Evolutionary conservation across 2,329 filamentous ascomycete genomes (phyloP), one percentile per base, ranked within the genome.

Genomic region (Colletotrichum tofieldiae): DNA sequence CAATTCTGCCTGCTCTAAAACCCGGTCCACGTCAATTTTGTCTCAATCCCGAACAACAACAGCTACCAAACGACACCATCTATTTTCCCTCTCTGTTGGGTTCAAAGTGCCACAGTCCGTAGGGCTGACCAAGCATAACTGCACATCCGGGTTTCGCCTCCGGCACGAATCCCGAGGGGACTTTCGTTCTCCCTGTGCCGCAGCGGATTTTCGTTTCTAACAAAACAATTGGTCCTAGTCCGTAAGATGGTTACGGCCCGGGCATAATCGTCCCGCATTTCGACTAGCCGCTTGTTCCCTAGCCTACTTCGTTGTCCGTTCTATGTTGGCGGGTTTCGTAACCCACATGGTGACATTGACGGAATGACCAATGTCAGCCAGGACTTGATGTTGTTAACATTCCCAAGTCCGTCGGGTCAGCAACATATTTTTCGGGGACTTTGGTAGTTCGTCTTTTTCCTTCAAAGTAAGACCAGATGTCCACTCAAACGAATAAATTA

Each of bases 331-430:
- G n/a, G 60, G n/a, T 52, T 52, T 11, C 29, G 11, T 9, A 26
- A n/a, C 9, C 2, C 1, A 49, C 45, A 2, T n/a, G 45, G 20
- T 23, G 11, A 49, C 20, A 23, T 26, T 9, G 45, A 49, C 45
- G 54, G 35, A 18, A 16, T n/a, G 14, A 11, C 14, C 6, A 16
- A 41, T 41, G 12, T 39, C 54, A 14, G 54, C 14, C 12, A 16
- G 54, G 54, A n/a, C 23, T 56, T 56, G 54, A 12, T 3, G 6
- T 2, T 16, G 8, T 12, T 9, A 3, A 26, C 3, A 6, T 41
- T 23, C 35, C 9, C 12, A 56, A 56, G 12, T 18, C 54, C 54
- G 54, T 56, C 54, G 54, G n/a, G 54, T 41, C 54, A 56, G 20
- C 54, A 56, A 26, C 7, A 18, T 1, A 5, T 3, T 26, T 18